phyloP scores from a whole-genome alignment of 2,329 filamentous ascomycete species.

The Aspergillus unguis region DNA sequence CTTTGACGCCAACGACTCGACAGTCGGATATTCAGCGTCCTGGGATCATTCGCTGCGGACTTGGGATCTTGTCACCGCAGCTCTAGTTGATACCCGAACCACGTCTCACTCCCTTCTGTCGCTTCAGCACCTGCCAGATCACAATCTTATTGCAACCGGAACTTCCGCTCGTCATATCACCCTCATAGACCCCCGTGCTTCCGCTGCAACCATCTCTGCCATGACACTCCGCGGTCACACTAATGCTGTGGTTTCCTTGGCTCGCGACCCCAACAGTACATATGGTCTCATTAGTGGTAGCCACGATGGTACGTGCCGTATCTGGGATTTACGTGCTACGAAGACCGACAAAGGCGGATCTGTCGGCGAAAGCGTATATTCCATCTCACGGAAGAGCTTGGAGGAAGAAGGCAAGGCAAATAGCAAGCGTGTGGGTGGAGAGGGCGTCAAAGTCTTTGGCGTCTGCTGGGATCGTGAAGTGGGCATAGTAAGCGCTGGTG shows the following conservation, averaged over 20 bases:
- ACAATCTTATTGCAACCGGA: conserved; percentile 66
- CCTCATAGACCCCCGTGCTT: conserved; percentile 83
- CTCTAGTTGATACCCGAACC: conserved; percentile 75
- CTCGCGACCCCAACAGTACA: conserved; percentile 62
- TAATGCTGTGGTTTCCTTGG: conserved; percentile 65
- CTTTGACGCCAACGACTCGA: conserved; percentile 81
- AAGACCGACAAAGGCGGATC: conserved; percentile 58
- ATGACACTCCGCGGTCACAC: conserved; percentile 90
- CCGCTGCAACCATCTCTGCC: conserved; percentile 70
- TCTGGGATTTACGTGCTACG: conserved; percentile 82
- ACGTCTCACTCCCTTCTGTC: conserved; percentile 81
- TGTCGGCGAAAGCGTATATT: conserved; percentile 71
- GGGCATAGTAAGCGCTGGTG: conserved; percentile 86
- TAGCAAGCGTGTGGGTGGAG: conserved; percentile 63
- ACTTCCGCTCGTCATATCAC: conserved; percentile 85
- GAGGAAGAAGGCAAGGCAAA: conserved; percentile 61
- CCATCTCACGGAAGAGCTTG: conserved; percentile 70
- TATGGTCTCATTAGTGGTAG: conserved; percentile 86
- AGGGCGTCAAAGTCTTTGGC: conserved; percentile 85
- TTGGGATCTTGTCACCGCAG: conserved; percentile 79
- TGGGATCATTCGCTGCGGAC: conserved; percentile 90
- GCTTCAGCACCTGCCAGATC: conserved; percentile 67
- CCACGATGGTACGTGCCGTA: conserved; percentile 85
- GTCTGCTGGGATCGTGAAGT: conserved; percentile 81
- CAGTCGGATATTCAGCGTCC: conserved; percentile 86